Base-by-base conservation (phyloP, 2,329 filamentous ascomycete genomes). In the Phialophora tarda region DNA sequence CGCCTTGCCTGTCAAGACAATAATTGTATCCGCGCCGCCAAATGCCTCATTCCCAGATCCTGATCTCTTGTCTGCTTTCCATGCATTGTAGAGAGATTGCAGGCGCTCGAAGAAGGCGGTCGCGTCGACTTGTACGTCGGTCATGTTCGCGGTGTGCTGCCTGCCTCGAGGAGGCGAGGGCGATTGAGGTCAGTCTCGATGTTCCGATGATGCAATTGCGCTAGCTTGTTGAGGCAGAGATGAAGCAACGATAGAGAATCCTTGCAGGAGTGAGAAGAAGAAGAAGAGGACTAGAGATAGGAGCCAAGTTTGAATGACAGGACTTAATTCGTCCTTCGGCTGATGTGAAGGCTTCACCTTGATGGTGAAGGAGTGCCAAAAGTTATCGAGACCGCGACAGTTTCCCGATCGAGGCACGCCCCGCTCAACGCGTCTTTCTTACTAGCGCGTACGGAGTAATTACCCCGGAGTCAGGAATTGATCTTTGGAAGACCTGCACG, bases 61-160 rank as follows among this genome's bases (percentile, higher is more conserved):
- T 69, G 90, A 87, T 76, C 93, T 91, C 83, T 96, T 94, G 84
- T 98, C 94, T 75, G 91, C 89, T 84, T 97, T 98, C 95, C 96
- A 99, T 82, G 92, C 88, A 74, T 91, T 89, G 77, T 93, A 86
- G 75, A 99, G 90, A 77, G 90, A 89, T 73, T 89, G 89, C 73
- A 98, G 86, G 77, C 95, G 93, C 83, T 95, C 93, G 80, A 97
- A 93, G 83, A 99, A 99, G 78, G 89, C 84, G 80, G 90, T 89
- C 83, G 90, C 91, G 84, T 98, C 93, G 83, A 99, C 97, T 82
- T 91, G 92, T 82, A 99, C 96, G 76, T 89, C 87, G 73, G 85
- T 85, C 88, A 89, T 89, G 72, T 68, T 80, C 32, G 53, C 26
- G 28, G n/a, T 21, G 44, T 63, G 65, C 59, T 66, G 60, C 62